These are phyloP conservation scores for Bacterosira constricta DNA, from an alignment of 108 stramenopile species.

Conservation along the genomic window DNA sequence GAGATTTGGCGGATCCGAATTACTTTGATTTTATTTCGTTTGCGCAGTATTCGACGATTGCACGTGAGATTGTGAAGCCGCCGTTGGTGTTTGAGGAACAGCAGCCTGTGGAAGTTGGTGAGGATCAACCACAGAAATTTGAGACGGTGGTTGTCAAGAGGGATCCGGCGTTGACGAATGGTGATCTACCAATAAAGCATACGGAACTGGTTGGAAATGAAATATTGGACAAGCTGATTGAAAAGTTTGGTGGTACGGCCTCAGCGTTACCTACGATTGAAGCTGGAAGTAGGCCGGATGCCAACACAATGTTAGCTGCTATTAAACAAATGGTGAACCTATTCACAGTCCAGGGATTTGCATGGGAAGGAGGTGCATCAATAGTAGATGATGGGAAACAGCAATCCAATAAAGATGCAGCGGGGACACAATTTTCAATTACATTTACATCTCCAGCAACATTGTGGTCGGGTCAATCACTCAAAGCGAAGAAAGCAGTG, in stretches of 20 bases:
- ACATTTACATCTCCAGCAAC: conserved; percentile 68
- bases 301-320: conserved; percentile 38
- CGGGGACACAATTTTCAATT: conserved; percentile 54
- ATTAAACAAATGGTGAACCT: conserved; percentile 70
- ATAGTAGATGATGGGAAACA: conserved; percentile 14
- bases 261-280: conserved; percentile 59
- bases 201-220: conserved; percentile 58
- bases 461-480: conserved; percentile 76
- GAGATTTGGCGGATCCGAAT: conserved; percentile 82
- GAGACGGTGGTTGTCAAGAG: conserved; percentile 64
- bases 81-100: conserved; percentile 75
- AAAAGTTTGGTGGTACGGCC: conserved; percentile 64
- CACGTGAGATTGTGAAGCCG: conserved; percentile 69
- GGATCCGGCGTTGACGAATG: conserved; percentile 62
- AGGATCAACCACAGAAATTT: conserved; percentile 63
- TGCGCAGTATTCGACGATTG: conserved; percentile 83
- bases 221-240: conserved; percentile 67
- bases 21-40: conserved; percentile 93
- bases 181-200: conserved; percentile 47
- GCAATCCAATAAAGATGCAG: conserved; percentile 3
- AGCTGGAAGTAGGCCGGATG: conserved; percentile 53
- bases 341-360: conserved; percentile 80
- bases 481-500: conserved; percentile 41
- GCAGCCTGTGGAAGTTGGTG: conserved; percentile 61
- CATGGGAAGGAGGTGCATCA: conserved; percentile 62